Base-by-base conservation (phyloP, 192 early-diverging fungal genomes). In the Anaeromyces robustus region DNA sequence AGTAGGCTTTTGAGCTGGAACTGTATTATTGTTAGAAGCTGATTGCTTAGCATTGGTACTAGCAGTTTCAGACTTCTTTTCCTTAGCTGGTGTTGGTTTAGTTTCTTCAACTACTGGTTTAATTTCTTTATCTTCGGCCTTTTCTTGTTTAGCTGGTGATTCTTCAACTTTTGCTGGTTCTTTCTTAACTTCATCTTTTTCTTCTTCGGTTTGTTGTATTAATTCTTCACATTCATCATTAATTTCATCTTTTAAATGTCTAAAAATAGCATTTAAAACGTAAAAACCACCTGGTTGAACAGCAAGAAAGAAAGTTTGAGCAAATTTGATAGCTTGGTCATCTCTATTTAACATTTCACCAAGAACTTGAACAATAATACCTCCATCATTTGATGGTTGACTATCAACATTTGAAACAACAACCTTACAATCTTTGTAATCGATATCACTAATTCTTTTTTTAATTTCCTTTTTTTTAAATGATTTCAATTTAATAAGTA, bases 251-350 rank as follows among this genome's bases (percentile, higher is more conserved):
- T 94, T 94, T 84, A 98, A 86, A 87, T 93, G 95, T 80, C 96
- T 92, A 88, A 98, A 94, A 80, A 98, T 96, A 84, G 96, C 95
- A 83, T 96, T 96, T 86, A 93, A 86, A 30, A 98, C 95, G 83
- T 94, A 97, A 87, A 94, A 98, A 26, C 95, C 95, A 77, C 88
- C 88, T n/a, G 92, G 92, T 84, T 96, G 96, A 84, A 92, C 89
- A 68, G 93, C 96, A 78, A 98, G 86, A 81, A 96, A 91, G 85
- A 98, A 96, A 30, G 96, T 95, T 83, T 97, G 96, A 30, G 89
- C 92, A 83, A 98, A 98, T 83, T 95, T 94, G 86, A 93, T 93
- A 34, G 92, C 90, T 28, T 92, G 83, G 68, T 89, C 90, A 59
- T 89, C 92, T 80, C 90, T 90, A 89, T 95, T 95, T 82, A 94